Conservation (phyloP, 2,329 filamentous ascomycete species). For the Amauroascus niger region DNA sequence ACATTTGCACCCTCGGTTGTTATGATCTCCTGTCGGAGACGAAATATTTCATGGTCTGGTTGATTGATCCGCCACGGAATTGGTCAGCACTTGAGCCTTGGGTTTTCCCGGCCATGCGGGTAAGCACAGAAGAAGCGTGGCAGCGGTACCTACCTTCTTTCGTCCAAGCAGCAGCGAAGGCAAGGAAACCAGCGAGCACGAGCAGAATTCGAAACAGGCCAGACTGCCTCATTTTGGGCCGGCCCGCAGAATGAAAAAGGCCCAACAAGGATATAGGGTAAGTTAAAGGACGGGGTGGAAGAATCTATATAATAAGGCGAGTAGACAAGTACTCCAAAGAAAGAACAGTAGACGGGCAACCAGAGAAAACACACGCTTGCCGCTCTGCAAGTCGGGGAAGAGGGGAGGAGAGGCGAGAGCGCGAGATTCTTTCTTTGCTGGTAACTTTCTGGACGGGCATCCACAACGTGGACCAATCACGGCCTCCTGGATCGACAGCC, state of each 20-base stretch:
- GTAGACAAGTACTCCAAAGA: not conserved
- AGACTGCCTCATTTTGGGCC: constrained; percentile 58
- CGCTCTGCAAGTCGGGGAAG: not conserved
- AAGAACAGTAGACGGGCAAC: not conserved
- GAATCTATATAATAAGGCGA: not conserved
- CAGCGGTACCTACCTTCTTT: constrained; percentile 69
- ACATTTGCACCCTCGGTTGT: constrained; percentile 64
- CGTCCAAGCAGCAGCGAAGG: constrained; percentile 65
- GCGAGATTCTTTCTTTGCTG: not conserved
- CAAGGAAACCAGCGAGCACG: constrained; percentile 57
- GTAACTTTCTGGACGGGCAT: not conserved
- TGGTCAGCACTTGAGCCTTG: constrained; percentile 1
- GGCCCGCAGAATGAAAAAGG: not conserved
- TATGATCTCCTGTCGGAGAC: constrained; percentile 76
- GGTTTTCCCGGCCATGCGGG: not conserved
- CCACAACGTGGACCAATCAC: constrained; percentile 20
- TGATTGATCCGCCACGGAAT: not conserved
- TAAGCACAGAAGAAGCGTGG: not conserved
- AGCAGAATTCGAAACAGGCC: constrained; percentile 47
- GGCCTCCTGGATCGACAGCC: constrained; percentile 1
- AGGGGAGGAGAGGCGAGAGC: not conserved
- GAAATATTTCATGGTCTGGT: constrained; percentile 94
- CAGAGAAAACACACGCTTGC: not conserved
- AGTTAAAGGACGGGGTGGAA: no score
- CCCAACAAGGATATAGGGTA: constrained; percentile 1